These are phyloP conservation scores for Gleditsia sinensis DNA, from an alignment of 306 rosid genomes.

Conservation along the genomic window DNA sequence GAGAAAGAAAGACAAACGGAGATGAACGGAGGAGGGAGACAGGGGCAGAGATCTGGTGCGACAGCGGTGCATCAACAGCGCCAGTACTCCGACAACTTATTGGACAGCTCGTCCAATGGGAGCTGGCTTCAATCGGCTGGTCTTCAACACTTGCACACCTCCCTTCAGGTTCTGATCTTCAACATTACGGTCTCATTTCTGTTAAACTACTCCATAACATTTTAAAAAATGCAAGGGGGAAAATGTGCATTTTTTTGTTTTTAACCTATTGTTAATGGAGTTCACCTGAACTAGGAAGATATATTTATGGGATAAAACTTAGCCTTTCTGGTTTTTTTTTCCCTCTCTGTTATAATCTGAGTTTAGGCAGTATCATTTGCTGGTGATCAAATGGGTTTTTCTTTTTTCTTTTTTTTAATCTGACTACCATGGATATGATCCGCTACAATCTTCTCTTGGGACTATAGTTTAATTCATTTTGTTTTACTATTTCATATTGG, in stretches of 20 bases:
- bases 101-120: conserved; percentile 52
- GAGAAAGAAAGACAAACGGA: conserved; percentile 21
- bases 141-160: conserved; percentile 80
- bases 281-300: neutral
- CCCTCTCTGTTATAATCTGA: neutral
- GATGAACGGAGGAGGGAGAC: conserved; percentile 89
- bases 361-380: neutral
- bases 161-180: conserved; percentile 65
- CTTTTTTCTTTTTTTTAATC: too few species aligned
- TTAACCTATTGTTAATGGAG: conserved; percentile 39
- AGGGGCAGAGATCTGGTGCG: conserved; percentile 89
- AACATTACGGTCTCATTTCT: neutral
- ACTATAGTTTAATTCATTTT: conserved; percentile 19
- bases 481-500: conserved; percentile 32
- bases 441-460: neutral
- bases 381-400: neutral
- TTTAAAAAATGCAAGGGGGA: neutral
- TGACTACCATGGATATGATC: conserved; percentile 4
- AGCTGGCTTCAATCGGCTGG: conserved; percentile 98
- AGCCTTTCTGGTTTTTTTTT: neutral
- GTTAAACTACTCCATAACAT: neutral
- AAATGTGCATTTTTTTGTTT: neutral
- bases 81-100: conserved; percentile 82
- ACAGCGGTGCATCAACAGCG: conserved; percentile 85
- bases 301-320: neutral